Conservation (phyloP, 2,329 filamentous ascomycete species). For the Fulvia fulva region DNA sequence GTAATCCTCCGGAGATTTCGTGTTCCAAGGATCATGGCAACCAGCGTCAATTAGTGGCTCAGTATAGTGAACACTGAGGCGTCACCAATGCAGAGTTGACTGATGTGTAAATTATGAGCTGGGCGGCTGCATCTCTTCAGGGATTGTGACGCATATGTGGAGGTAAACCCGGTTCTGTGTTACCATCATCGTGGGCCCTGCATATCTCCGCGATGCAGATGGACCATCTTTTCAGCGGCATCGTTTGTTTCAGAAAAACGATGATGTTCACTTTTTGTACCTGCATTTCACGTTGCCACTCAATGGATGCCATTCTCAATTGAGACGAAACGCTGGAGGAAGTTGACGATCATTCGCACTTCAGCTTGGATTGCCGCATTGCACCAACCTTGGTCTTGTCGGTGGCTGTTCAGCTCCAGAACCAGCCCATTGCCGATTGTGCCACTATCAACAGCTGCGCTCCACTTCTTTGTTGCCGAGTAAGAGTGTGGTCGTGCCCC, state of each 20-base stretch:
- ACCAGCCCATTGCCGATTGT: no score
- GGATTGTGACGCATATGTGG: slow-evolving; percentile 11
- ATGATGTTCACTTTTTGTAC: neutral
- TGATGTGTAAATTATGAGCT: slow-evolving; percentile 6
- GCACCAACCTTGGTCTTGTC: neutral
- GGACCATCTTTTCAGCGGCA: neutral
- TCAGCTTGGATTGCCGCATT: neutral
- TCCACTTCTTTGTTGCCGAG: no score
- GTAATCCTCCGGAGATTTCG: neutral
- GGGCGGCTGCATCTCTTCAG: slow-evolving; percentile 1
- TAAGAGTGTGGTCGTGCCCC: no score
- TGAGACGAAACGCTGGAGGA: neutral
- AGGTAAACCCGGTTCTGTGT: slow-evolving; percentile 13
- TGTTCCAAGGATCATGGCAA: neutral
- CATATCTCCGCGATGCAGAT: slow-evolving; percentile 13
- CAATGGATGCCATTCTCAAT: neutral
- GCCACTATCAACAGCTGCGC: no score
- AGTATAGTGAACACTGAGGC: neutral
- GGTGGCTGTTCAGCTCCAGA: neutral
- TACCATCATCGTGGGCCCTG: slow-evolving; percentile 11
- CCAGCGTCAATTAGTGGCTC: neutral
- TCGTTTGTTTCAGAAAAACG: neutral
- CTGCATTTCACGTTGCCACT: neutral
- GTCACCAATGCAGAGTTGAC: slow-evolving; percentile 3
- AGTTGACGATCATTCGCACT: neutral